These are phyloP conservation scores for Xylaria sp. DNA, from an alignment of 2,329 filamentous ascomycete species.

Conservation along the genomic window DNA sequence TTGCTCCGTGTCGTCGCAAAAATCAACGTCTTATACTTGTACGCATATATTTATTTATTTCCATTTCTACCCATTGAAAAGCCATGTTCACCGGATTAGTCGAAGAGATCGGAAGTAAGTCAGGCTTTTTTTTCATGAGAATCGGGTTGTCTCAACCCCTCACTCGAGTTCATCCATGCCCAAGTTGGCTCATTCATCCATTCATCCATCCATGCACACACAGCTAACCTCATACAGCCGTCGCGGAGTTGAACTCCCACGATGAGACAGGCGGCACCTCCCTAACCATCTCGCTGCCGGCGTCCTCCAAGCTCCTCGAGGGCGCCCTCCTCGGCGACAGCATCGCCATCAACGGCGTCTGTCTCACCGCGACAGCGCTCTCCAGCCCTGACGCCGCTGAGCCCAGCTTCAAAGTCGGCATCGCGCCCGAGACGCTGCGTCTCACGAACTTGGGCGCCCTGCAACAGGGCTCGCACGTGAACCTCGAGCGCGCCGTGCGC, in stretches of 20 bases:
- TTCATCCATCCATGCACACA: background rate
- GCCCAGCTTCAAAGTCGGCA: slow-evolving; percentile 77
- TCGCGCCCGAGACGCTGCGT: slow-evolving; percentile 91
- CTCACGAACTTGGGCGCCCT: slow-evolving; percentile 89
- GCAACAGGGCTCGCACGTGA: slow-evolving; percentile 62
- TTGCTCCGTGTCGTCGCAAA: background rate
- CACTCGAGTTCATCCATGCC: background rate
- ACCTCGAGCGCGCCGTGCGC: slow-evolving; percentile 89
- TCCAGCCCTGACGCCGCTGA: slow-evolving; percentile 8
- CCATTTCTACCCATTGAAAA: background rate
- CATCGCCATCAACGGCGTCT: slow-evolving; percentile 92
- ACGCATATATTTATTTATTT: background rate
- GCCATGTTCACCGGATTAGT: slow-evolving; percentile 94
- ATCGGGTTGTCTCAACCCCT: background rate
- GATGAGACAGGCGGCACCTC: slow-evolving; percentile 85
- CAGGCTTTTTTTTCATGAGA: background rate
- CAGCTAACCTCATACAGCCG: slow-evolving; percentile 50
- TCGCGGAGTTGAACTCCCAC: slow-evolving; percentile 73
- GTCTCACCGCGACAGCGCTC: slow-evolving; percentile 83
- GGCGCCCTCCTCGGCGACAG: slow-evolving; percentile 88
- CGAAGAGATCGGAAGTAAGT: slow-evolving; percentile 84
- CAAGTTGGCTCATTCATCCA: background rate
- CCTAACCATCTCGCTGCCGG: slow-evolving; percentile 71
- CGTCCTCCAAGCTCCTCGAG: slow-evolving; percentile 65
- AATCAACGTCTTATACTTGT: background rate